Base-by-base conservation (phyloP, 306 rosid species). In the Lagenaria siceraria region DNA sequence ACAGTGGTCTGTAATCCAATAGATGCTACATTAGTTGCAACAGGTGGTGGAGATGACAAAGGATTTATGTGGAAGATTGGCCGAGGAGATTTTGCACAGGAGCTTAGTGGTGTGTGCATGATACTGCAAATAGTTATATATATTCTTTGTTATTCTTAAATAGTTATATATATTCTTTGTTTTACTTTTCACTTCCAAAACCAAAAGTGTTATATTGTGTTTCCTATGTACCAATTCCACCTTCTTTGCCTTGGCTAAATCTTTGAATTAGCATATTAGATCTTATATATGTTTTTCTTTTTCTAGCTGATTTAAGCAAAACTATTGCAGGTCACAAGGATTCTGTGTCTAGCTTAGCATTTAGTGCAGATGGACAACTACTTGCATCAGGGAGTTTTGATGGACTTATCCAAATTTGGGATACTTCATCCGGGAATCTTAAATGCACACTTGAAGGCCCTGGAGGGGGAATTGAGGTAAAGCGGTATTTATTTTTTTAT, bases 51-150 rank as follows among this genome's bases (percentile, higher is more conserved):
- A 51, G 97, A 95, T 85, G 97, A 95, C 78, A 88, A 51, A 82
- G 98, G 96, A 27, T 95, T 90, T 89, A 87, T 95, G 60, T 95
- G 98, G 98, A 88, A 63, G 85, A 88, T 92, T 79, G 92, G 89
- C 40, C 84, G 72, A 60, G 96, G 97, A 83, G 96, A 90, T 83
- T 92, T 90, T 92, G 88, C 97, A 72, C 82, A 77, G 74, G 96
- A 95, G 88, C 91, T 95, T 64, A 84, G 76, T 78, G 97, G 96
- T 89, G 82, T 75, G 87, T 51, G 61, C 59, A 13, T 46, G 49
- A 40, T 70, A 69, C 56, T 42, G 12, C 4, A 55, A 36, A 53
- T 8, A 69, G 77, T 72, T 46, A 58, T 49, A 51, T 7, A 21
- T 56, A 60, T n/a, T n/a, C n/a, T n/a, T n/a, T n/a, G n/a, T n/a